Evolutionary conservation across 148 eudicot genomes (phyloP), one percentile per base, ranked within the genome.

Genomic region (Amaranthus cruentus): DNA sequence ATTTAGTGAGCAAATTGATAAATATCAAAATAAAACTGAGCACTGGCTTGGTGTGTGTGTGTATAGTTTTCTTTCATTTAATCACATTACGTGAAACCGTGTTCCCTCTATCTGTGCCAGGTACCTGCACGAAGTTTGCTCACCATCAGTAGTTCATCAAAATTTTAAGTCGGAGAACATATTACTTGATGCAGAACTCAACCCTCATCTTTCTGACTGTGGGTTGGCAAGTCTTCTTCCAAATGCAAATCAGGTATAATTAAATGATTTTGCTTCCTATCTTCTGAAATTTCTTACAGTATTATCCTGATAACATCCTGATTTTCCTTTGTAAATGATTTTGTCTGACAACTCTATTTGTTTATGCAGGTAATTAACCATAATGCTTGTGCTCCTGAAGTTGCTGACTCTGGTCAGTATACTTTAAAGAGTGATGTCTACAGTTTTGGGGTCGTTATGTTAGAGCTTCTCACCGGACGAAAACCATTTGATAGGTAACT

Each of bases 41-140:
- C 47, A 42, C 5, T 3, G 18, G 9, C 5, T 77, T 10, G 10
- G 15, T 52, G 13, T 55, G 12, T 60, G 4, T 60, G 46, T 15
- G 58, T 5, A 18, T 6, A n/a, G n/a, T n/a, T 11, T 56, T 53
- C 2, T 3, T 11, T 47, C 21, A 15, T 14, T 47, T 44, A 70
- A n/a, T 55, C 14, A 46, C 47, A 21, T 54, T 21, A 63, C 14
- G 11, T 13, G 53, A 55, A 61, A 50, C 61, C 51, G 21, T 7
- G 13, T 76, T 18, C 55, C 15, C 38, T 43, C 13, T 61, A 44
- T 72, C 66, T 6, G 81, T 71, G 75, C 55, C 84, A 95, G 99
- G 92, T 95, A 95, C 76, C 84, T 95, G 47, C 99, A 95, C 63
- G 99, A 95, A 95, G 94, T 84, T 79, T 95, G 97, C 81, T 90